Evolutionary conservation across 768 basidiomycete genomes (phyloP), one percentile per base, ranked within the genome.

Genomic region (Mycena sanguinolenta): DNA sequence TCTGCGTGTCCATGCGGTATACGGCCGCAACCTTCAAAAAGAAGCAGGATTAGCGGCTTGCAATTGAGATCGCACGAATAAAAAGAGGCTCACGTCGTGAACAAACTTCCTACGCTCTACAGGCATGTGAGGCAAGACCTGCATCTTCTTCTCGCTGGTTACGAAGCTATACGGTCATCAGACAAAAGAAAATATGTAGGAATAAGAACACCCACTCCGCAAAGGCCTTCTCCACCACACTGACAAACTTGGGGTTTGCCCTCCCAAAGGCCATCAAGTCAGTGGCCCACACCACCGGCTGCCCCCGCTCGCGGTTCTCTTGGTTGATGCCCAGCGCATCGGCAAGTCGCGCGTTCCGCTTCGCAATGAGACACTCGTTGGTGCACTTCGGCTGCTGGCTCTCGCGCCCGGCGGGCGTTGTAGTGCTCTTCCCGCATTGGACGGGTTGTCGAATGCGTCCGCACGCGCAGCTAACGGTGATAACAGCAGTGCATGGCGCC

Each of bases 311-410:
- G 21, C 84, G 81, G 9, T 78, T 80, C 52, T 90, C 86, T 19
- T 87, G 79, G 44, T 82, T 91, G 75, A 99, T 97, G 0, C 97
- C 96, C 6, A 99, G 81, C 2, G 98, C 98, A 44, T 96, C 95
- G 0, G 98, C 98, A 10, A 99, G 81, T 39, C 90, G 84, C 0
- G 92, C 94, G 74, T 98, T 98, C 14, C 98, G 88, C 77, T 97
- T 94, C 52, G 92, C 93, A 58, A 95, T 84, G 42, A 83, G 85
- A 74, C 98, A 99, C 52, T 97, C 95, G 53, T 88, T 91, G 19
- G 90, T 89, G 76, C 98, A 99, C 72, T 93, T 92, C 12, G 91
- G 82, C 53, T 81, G 78, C 52, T 86, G 82, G 1, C 75, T 79
- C 36, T 79, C 73, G 46, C 84, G 82, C 6, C 86, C 86, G 0